Conservation (phyloP, 2,329 filamentous ascomycete genomes). For the Ophiostoma quercus region DNA sequence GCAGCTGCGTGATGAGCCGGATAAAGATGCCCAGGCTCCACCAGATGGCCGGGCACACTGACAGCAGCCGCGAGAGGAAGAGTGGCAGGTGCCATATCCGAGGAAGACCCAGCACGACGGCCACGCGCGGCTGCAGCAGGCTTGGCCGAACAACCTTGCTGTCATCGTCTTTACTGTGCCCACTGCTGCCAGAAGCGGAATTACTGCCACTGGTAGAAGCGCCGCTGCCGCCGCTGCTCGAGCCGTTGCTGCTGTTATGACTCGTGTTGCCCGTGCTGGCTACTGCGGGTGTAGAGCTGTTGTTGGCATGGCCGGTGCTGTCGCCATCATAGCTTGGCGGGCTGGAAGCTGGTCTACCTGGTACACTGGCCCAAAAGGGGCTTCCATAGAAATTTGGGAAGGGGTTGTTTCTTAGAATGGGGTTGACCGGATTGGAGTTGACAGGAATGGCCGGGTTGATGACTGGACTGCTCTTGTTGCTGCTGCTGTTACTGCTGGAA, state of each 20-base stretch:
- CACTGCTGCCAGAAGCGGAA: not conserved
- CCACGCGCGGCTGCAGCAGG: conserved; percentile 68
- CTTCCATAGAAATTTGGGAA: not conserved
- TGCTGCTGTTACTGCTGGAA: not conserved
- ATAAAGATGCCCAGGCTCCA: conserved; percentile 66
- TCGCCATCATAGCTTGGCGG: conserved; percentile 18
- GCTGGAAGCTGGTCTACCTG: not conserved
- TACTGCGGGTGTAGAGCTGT: not conserved
- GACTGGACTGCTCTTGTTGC: not conserved
- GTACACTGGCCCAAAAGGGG: too few species aligned
- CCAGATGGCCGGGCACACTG: conserved; percentile 63
- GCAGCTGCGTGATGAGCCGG: conserved; percentile 60
- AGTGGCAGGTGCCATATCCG: conserved; percentile 68
- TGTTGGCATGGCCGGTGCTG: conserved; percentile 13
- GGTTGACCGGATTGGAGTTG: not conserved
- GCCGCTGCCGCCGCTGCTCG: too few species aligned
- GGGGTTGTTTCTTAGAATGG: not conserved
- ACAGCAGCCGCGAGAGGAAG: conserved; percentile 66
- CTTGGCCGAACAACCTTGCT: conserved; percentile 32
- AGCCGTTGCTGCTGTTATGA: not conserved
- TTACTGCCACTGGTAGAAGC: not conserved
- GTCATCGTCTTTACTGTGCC: conserved; percentile 17
- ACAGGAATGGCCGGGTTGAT: not conserved
- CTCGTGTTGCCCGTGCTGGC: not conserved
- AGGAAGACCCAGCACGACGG: conserved; percentile 70